Percentiles rank a stretch among this genome's conserved stretches.
Conservation (phyloP, 140 eudicot genomes). For the Anethum foeniculum region DNA sequence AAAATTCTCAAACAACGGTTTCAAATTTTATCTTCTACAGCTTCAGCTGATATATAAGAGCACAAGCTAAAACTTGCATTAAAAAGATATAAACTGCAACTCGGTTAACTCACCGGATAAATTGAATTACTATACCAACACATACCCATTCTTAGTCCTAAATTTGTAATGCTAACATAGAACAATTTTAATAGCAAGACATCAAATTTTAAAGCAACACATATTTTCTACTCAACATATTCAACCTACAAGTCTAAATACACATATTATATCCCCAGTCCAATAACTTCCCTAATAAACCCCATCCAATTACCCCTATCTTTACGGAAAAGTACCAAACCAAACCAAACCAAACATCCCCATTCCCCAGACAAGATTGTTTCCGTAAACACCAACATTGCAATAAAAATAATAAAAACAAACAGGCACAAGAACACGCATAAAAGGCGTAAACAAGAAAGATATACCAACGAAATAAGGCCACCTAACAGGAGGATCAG, state of each 20-base stretch:
- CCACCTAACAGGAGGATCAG: slow-evolving; percentile 60
- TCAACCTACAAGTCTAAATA: background rate
- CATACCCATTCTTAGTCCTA: background rate
- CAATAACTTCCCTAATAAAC: background rate
- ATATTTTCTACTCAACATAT: background rate
- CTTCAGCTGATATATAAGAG: background rate
- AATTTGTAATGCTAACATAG: background rate
- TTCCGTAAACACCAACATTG: background rate
- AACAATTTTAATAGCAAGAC: background rate
- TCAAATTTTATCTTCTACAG: no score
- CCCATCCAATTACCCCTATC: background rate
- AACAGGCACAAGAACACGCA: background rate
- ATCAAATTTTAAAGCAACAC: background rate
- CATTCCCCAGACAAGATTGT: background rate
- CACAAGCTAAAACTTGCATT: background rate
- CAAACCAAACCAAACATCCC: background rate
- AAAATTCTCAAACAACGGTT: background rate
- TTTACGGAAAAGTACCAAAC: background rate
- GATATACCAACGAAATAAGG: slow-evolving; percentile 60
- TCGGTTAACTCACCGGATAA: background rate
- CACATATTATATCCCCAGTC: background rate
- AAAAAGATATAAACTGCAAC: background rate
- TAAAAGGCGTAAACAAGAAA: background rate
- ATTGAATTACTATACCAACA: background rate
- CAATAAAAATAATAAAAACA: background rate